Conservation (phyloP, 2,329 filamentous ascomycete species). For the Domatiomyces globalis region DNA sequence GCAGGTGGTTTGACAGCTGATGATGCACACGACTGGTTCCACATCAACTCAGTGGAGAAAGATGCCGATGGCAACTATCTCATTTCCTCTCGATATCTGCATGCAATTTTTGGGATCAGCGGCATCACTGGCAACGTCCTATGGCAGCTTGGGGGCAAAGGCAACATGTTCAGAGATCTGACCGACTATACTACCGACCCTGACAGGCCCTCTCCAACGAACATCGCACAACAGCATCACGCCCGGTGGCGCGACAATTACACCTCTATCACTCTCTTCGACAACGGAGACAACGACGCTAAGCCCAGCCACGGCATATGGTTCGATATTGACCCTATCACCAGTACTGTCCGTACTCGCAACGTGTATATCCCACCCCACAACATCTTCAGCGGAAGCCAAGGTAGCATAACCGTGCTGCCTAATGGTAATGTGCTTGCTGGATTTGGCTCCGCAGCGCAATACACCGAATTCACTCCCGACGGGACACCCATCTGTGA, state of each 20-base stretch:
- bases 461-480: slow-evolving; percentile 34
- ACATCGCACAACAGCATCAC: slow-evolving; percentile 18
- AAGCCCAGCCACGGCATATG: slow-evolving; percentile 30
- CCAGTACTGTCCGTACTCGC: slow-evolving; percentile 31
- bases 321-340: slow-evolving; percentile 25
- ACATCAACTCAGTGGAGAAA: slow-evolving; percentile 41
- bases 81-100: slow-evolving; percentile 30
- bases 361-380: slow-evolving; percentile 27
- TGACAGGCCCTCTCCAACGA: neutral
- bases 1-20: slow-evolving; percentile 4
- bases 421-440: slow-evolving; percentile 31
- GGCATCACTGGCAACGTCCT: slow-evolving; percentile 32
- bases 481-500: slow-evolving; percentile 36
- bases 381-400: slow-evolving; percentile 24
- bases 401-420: slow-evolving; percentile 31
- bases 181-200: slow-evolving; percentile 12
- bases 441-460: slow-evolving; percentile 36
- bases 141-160: slow-evolving; percentile 39
- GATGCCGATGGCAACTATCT: slow-evolving; percentile 31
- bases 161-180: slow-evolving; percentile 30
- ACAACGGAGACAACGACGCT: slow-evolving; percentile 18
- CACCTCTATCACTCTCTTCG: slow-evolving; percentile 24
- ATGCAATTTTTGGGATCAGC: slow-evolving; percentile 29
- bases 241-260: slow-evolving; percentile 28
- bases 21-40: slow-evolving; percentile 39